Percentiles rank a stretch among this genome's conserved stretches.
These are phyloP conservation scores for Rutstroemia sp. DNA, from an alignment of 2,329 filamentous ascomycete species.

Conservation along the genomic window DNA sequence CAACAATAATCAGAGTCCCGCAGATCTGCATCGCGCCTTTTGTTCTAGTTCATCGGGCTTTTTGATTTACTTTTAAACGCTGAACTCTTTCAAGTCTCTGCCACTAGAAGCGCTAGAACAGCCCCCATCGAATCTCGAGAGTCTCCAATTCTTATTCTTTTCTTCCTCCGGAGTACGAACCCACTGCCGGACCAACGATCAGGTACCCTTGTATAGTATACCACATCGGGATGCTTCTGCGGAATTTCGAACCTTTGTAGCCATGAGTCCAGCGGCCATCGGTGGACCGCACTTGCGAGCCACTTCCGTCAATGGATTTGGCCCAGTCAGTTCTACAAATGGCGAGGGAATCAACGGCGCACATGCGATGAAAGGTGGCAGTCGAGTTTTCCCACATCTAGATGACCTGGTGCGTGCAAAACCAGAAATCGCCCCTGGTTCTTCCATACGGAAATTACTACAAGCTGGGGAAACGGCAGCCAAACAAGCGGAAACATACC, in stretches of 20 bases:
- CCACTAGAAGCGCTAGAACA: not conserved
- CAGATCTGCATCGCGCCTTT: not conserved
- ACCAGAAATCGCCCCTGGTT: constrained; percentile 27
- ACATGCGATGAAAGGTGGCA: constrained; percentile 16
- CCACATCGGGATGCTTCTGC: constrained; percentile 17
- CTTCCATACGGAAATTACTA: constrained; percentile 47
- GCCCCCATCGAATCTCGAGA: not conserved
- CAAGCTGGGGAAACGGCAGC: constrained; percentile 45
- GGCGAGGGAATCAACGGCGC: constrained; percentile 10
- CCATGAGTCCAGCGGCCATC: constrained; percentile 28
- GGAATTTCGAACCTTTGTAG: constrained; percentile 4
- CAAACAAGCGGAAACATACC: constrained; percentile 52
- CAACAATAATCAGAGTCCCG: not conserved
- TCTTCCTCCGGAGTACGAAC: not conserved
- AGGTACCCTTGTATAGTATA: not conserved
- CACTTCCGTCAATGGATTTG: constrained; percentile 19
- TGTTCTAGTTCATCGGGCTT: not conserved
- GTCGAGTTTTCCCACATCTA: constrained; percentile 34
- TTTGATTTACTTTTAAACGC: not conserved
- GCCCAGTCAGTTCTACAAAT: constrained; percentile 16
- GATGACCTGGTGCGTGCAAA: constrained; percentile 35
- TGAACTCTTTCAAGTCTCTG: not conserved
- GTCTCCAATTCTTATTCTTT: not conserved
- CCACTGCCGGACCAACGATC: not conserved
- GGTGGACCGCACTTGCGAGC: constrained; percentile 20